phyloP scores from a whole-genome alignment of 176 grass and related monocot genomes.

The Musa troglodytarum region DNA sequence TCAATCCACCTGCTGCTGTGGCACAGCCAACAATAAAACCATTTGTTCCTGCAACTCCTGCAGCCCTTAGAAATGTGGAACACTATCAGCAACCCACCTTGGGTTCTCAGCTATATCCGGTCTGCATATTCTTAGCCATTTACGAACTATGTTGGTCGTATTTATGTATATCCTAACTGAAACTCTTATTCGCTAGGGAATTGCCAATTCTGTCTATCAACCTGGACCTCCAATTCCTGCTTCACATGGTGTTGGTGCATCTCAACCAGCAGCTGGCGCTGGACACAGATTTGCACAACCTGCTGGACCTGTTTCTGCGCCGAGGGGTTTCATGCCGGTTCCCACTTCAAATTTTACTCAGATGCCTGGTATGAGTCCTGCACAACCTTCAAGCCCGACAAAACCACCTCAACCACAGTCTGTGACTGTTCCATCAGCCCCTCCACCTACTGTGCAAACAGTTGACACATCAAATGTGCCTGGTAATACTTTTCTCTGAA shows the following conservation, averaged over 20 bases:
- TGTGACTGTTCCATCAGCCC: constrained; percentile 43
- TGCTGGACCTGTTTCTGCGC: constrained; percentile 32
- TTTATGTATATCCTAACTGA: constrained; percentile 5
- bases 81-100: constrained; percentile 85
- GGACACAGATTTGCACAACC: constrained; percentile 53
- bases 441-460: constrained; percentile 73
- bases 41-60: constrained; percentile 60
- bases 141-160: background rate
- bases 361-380: constrained; percentile 55
- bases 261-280: constrained; percentile 31
- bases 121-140: constrained; percentile 30
- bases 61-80: constrained; percentile 70
- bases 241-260: constrained; percentile 25
- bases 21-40: constrained; percentile 44
- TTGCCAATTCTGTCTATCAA: constrained; percentile 39
- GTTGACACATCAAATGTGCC: constrained; percentile 91
- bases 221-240: constrained; percentile 26
- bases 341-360: constrained; percentile 22
- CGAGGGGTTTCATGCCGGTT: constrained; percentile 36
- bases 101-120: constrained; percentile 79
- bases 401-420: constrained; percentile 36
- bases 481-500: constrained; percentile 29
- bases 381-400: constrained; percentile 78
- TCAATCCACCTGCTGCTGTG: constrained; percentile 21
- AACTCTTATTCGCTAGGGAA: constrained; percentile 24